Percentiles rank a stretch among this genome's conserved stretches.
Conservation (phyloP, 2,329 filamentous ascomycete genomes). For the Tolypocladium album region DNA sequence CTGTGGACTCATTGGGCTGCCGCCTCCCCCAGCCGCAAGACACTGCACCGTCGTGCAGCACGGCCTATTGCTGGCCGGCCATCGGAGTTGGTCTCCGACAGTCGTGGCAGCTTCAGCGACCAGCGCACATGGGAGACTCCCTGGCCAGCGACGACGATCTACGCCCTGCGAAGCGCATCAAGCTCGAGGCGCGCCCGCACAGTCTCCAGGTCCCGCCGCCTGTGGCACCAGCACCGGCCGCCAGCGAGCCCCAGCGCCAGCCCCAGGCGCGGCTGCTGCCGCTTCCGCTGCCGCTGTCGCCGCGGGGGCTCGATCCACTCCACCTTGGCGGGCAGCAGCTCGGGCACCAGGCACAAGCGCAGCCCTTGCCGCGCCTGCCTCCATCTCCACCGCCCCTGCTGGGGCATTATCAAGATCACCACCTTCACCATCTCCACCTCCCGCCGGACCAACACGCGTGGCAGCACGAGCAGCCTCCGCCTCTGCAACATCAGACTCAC, state of each 20-base stretch:
- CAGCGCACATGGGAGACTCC: constrained; percentile 7
- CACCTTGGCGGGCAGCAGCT: neutral
- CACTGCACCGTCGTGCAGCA: neutral
- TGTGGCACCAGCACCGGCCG: neutral
- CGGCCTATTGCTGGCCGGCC: neutral
- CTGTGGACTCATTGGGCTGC: neutral
- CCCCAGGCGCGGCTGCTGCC: neutral
- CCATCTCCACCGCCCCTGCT: neutral
- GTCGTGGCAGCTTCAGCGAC: neutral
- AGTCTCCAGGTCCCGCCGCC: neutral
- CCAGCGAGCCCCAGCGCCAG: neutral
- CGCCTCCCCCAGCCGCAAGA: neutral
- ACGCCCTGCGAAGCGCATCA: constrained; percentile 13
- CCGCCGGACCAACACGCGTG: neutral
- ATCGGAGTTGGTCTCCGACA: neutral
- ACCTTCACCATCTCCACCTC: neutral
- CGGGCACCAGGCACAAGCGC: neutral
- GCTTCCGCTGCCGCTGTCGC: neutral
- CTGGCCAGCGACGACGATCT: constrained; percentile 4
- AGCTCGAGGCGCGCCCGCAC: constrained; percentile 4
- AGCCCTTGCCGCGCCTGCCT: neutral
- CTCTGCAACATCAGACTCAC: neutral
- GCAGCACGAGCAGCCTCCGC: neutral
- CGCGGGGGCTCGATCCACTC: neutral
- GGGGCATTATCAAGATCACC: neutral